These are phyloP conservation scores for Gorgonomyces haynaldii DNA, from an alignment of 192 early-diverging fungal genomes.

Conservation along the genomic window DNA sequence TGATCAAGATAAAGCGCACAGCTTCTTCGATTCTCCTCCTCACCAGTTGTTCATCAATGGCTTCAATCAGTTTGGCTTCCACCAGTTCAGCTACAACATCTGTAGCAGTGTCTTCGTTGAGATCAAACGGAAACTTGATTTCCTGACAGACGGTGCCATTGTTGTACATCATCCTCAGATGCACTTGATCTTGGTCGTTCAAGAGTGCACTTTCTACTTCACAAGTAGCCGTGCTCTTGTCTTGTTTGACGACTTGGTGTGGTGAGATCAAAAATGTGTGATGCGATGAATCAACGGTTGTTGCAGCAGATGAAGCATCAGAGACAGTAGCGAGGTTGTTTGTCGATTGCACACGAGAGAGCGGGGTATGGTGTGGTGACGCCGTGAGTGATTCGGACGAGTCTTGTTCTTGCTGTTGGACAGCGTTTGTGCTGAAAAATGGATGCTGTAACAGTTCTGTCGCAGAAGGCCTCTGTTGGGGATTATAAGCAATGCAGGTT, in stretches of 20 bases:
- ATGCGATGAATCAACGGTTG: not conserved
- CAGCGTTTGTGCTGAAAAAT: conserved; percentile 26
- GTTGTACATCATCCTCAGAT: conserved; percentile 30
- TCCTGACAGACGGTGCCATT: conserved; percentile 22
- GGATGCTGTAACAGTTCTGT: conserved; percentile 34
- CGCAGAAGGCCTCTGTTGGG: conserved; percentile 27
- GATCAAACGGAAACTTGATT: conserved; percentile 58
- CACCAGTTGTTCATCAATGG: conserved; percentile 20
- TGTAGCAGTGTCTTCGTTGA: conserved; percentile 56
- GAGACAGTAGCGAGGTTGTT: not conserved
- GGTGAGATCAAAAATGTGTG: not conserved
- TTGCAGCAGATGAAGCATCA: not conserved
- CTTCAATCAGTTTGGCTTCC: conserved; percentile 25
- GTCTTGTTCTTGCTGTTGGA: no score
- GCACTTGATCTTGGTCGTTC: conserved; percentile 14
- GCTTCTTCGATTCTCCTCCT: conserved; percentile 22
- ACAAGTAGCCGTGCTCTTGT: conserved; percentile 6
- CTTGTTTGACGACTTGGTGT: no score
- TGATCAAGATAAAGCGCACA: conserved; percentile 5
- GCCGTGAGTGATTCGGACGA: not conserved
- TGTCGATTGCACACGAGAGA: not conserved
- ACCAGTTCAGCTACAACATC: conserved; percentile 55
- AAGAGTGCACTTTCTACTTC: conserved; percentile 22
- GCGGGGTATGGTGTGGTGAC: not conserved
- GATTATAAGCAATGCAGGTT: conserved; percentile 50